Base-by-base conservation (phyloP, 2,329 filamentous ascomycete genomes). In the Myotisia sp. region DNA sequence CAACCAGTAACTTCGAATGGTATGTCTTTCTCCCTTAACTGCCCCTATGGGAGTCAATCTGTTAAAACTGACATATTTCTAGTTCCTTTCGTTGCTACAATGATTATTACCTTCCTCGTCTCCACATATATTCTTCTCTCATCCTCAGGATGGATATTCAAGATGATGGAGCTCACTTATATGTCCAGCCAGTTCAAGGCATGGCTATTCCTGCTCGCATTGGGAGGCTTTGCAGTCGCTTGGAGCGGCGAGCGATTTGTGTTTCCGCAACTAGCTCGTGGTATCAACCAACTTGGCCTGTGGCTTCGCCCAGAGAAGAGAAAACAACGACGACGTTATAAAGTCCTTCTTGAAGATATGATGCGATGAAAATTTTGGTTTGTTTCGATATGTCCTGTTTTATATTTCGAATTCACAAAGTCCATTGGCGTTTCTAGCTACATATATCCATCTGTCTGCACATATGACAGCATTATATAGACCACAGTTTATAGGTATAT, bases 311-410 rank as follows among this genome's bases (percentile, higher is more conserved):
- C 45, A 55, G 53, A 70, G 32, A 67, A 65, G 50, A 59, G 64
- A 27, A 94, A 94, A 63, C 74, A 79, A 59, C 71, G 85, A 43
- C 93, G 93, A 58, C 66, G 76, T 60, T 94, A 94, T 53, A 95
- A 95, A 61, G 47, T 83, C 13, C 76, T 94, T 19, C 52, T 68
- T 32, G 79, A 90, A 50, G 64, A 24, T 9, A 22, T 24, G 13
- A 22, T 24, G 13, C 27, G 19, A 9, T 23, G 18, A 32, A 14
- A 16, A 7, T 7, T 16, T 24, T 16, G 5, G 3, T n/a, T n/a
- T n/a, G n/a, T n/a, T n/a, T n/a, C n/a, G n/a, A n/a, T n/a, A n/a
- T n/a, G n/a, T n/a, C n/a, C n/a, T n/a, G n/a, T n/a, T n/a, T n/a
- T n/a, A n/a, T n/a, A n/a, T n/a, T n/a, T n/a, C n/a, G n/a, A n/a